phyloP scores from a whole-genome alignment of 106 monocot species.

The Dioscorea zingiberensis region DNA sequence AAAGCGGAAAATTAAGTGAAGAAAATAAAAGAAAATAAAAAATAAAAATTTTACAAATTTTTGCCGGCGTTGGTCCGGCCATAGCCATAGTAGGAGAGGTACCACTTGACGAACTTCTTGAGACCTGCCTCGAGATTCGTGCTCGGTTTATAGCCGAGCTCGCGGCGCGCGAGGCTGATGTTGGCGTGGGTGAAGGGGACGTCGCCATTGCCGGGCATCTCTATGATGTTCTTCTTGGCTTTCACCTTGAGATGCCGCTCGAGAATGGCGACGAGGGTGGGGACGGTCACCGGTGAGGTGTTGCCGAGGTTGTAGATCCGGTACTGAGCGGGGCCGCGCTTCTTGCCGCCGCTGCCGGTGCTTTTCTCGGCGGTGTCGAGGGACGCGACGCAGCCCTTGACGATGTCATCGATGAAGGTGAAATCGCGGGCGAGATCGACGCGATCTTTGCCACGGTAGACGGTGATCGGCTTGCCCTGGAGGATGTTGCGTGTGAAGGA shows the following conservation, averaged over 20 bases:
- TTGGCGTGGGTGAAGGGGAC: conserved; percentile 52
- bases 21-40: neutral
- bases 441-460: conserved; percentile 33
- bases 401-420: conserved; percentile 49
- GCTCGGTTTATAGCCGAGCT: conserved; percentile 41
- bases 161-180: conserved; percentile 24
- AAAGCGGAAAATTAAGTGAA: neutral
- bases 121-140: conserved; percentile 35
- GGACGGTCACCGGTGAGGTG: conserved; percentile 41
- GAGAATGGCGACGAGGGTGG: conserved; percentile 27
- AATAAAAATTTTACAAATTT: too few relatives aligned
- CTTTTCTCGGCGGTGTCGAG: conserved; percentile 34
- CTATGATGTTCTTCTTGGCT: conserved; percentile 33
- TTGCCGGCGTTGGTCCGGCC: neutral
- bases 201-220: conserved; percentile 50
- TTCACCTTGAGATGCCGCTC: conserved; percentile 29
- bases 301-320: conserved; percentile 45
- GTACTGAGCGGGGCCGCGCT: conserved; percentile 28
- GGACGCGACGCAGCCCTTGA: conserved; percentile 31
- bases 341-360: conserved; percentile 40
- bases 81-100: conserved; percentile 44
- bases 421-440: conserved; percentile 38
- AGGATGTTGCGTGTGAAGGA: conserved; percentile 50
- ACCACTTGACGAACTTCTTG: conserved; percentile 53
- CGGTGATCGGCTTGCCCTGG: conserved; percentile 37